Evolutionary conservation across 169 alveolate genomes (phyloP).

Genomic region (Plasmodium malariae): DNA sequence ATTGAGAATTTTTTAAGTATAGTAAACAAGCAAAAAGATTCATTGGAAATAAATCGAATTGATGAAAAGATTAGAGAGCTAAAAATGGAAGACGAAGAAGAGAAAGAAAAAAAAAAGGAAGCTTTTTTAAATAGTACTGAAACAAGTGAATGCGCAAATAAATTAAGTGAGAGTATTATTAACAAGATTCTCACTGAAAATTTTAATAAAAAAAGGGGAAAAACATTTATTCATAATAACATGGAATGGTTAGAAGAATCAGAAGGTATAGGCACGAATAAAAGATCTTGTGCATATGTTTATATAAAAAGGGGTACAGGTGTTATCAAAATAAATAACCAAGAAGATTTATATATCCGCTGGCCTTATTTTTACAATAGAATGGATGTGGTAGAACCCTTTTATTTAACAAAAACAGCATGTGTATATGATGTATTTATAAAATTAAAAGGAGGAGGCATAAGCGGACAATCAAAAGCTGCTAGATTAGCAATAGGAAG

Average conservation of each 20-base stretch:
- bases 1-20: conserved; percentile 82
- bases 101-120: conserved; percentile 6
- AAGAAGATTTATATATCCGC: conserved; percentile 87
- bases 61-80: conserved; percentile 35
- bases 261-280: conserved; percentile 89
- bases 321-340: conserved; percentile 82
- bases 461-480: conserved; percentile 90
- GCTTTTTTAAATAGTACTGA: not conserved
- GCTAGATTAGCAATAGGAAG: conserved; percentile 89
- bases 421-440: conserved; percentile 88
- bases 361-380: conserved; percentile 90
- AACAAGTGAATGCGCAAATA: conserved; percentile 26
- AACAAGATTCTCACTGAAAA: conserved; percentile 25
- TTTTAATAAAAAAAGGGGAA: conserved; percentile 55
- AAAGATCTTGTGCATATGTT: conserved; percentile 88
- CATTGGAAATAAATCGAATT: conserved; percentile 58
- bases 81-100: conserved; percentile 11
- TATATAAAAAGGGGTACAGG: conserved; percentile 87
- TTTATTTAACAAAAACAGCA: conserved; percentile 85
- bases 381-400: conserved; percentile 91
- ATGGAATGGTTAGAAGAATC: conserved; percentile 85
- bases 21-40: conserved; percentile 34
- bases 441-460: conserved; percentile 88
- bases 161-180: conserved; percentile 1
- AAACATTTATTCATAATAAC: conserved; percentile 84